Evolutionary conservation across 2,329 filamentous ascomycete genomes (phyloP).

Genomic region (Chaetomiaceae sp.): DNA sequence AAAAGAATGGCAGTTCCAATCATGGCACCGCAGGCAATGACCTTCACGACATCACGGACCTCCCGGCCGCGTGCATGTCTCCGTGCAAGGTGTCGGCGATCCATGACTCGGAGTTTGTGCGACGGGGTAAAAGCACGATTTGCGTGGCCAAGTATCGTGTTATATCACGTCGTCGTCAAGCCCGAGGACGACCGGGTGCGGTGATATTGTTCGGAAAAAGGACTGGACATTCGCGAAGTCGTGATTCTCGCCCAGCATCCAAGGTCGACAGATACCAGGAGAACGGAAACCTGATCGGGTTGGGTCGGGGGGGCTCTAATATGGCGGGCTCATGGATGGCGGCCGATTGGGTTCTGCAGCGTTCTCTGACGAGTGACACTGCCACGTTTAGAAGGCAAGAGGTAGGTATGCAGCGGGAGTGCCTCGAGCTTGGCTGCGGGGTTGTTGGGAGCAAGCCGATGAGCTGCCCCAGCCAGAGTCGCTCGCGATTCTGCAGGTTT

Average conservation of each 20-base stretch:
- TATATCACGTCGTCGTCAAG: not conserved
- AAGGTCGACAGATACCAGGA: not conserved
- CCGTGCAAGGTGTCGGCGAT: not conserved
- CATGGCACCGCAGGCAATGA: constrained; percentile 20
- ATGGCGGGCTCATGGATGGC: no score
- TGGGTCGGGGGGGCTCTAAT: no score
- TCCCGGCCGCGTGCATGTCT: not conserved
- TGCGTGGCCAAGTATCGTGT: not conserved
- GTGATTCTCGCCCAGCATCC: not conserved
- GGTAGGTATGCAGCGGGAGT: no score
- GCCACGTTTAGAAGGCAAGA: no score
- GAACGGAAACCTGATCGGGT: not conserved
- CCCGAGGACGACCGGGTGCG: not conserved
- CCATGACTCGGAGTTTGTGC: constrained; percentile 1
- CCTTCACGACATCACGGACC: constrained; percentile 11
- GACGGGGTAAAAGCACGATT: not conserved
- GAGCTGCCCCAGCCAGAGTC: not conserved
- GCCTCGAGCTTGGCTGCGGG: no score
- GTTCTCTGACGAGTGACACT: no score
- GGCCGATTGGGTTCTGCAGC: no score
- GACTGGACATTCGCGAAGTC: not conserved
- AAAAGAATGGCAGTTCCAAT: constrained; percentile 20
- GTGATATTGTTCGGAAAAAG: not conserved
- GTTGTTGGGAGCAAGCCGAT: not conserved
- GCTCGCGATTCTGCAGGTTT: no score